Base-by-base conservation (phyloP, 768 basidiomycete genomes). In the Nidularia sp. region DNA sequence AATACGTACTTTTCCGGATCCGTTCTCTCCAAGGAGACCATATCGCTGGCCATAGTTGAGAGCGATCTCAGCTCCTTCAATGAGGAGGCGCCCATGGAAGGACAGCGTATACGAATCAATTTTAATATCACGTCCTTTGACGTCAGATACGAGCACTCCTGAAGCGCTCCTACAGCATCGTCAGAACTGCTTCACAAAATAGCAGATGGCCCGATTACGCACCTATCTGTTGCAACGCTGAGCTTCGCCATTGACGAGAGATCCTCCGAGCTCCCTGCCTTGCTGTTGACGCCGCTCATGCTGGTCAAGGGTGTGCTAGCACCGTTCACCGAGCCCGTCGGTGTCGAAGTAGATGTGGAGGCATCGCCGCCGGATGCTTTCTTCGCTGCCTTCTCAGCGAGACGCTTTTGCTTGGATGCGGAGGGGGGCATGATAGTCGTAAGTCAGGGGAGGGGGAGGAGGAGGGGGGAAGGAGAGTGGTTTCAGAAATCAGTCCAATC, bases 21-120 rank as follows among this genome's bases (percentile, higher is more conserved):
- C 96, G 66, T 99, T 98, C 69, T 98, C 93, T 35, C 96, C 96
- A 42, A 99, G 76, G 33, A 99, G 77, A 69, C 97, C 97, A 63
- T 99, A 99, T 57, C 92, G 75, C 64, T 95, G 90, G 0, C 93
- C 93, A 59, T 94, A 93, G 66, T 93, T 93, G 55, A 93, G 84
- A 3, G 88, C 71, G 47, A 93, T 79, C 67, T 87, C 83, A 3
- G 85, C 86, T 34, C 72, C 71, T 54, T 75, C 71, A 51, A 64
- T 60, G 43, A 64, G 49, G n/a, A 60, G 58, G 53, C 97, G 82
- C 22, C 97, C 97, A 62, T 99, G 97, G 81, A 98, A 99, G 2
- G 94, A 97, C 34, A 99, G 81, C 0, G 95, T 97, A 69, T 85
- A 99, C 22, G 86, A 79, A 63, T 97, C 93, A 61, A 98, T 95